Base-by-base conservation (phyloP, 306 rosid genomes). In the Quercus bicolor region DNA sequence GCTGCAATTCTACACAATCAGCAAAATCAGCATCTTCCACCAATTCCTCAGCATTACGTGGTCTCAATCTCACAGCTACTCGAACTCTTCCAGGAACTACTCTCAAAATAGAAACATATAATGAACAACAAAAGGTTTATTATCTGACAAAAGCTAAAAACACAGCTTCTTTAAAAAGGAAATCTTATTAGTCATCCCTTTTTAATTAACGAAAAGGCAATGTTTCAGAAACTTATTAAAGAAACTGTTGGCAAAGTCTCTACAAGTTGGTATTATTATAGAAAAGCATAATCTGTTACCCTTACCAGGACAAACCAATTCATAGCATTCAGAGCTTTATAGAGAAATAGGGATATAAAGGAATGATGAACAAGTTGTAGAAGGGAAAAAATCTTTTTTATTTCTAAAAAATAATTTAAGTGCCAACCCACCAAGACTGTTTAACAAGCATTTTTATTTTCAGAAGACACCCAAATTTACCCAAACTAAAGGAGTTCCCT, bases 71-170 rank as follows among this genome's bases (percentile, higher is more conserved):
- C 79, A 96, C 97, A 0, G 96, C 99, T 40, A 96, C 98, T 83
- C 99, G 88, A 74, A 96, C 99, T 88, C 99, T 96, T 88, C 99
- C 99, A 68, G 88, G 92, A 81, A 96, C 99, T 96, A 80, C 74
- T 90, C 75, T 71, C 71, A 33, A 33, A 40, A 76, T 23, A 55
- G 10, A 59, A 88, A 53, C 68, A 55, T 55, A 23, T 74, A 54
- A 76, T 52, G 45, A 85, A 73, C 78, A 82, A 70, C 53, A 11
- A 56, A 79, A 80, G 66, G 15, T 1, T 34, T 18, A 26, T 26
- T 19, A 34, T 19, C 26, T 15, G 11, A 33, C 3, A 5, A 37
- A 65, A n/a, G 24, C 4, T 8, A 5, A 33, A 29, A 66, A 19
- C 6, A 34, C 26, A 66, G 52, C 23, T 66, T 66, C 26, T 34